Conservation (phyloP, 495 filamentous ascomycete genomes). For the Xylaria castorea region DNA sequence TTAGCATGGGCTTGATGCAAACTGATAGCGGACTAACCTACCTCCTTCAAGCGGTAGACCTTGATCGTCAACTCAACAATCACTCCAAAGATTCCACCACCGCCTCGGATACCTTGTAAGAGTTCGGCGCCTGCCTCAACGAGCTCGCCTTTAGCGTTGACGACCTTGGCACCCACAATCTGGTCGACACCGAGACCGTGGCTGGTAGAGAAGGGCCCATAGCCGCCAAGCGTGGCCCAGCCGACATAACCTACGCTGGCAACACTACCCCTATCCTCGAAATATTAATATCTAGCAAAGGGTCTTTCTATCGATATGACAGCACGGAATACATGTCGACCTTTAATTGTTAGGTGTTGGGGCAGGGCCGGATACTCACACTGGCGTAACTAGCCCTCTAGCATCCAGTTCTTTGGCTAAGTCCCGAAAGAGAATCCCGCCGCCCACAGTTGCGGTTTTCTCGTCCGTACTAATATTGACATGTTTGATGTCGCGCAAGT, state of each 20-base stretch:
- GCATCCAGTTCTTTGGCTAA: constrained; percentile 39
- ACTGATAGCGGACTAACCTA: too few relatives aligned
- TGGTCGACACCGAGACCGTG: constrained; percentile 49
- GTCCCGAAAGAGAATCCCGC: constrained; percentile 43
- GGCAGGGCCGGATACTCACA: not conserved
- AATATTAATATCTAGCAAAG: not conserved
- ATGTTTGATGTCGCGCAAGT: constrained; percentile 47
- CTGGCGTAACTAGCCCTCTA: constrained; percentile 42
- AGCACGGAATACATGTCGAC: too few relatives aligned
- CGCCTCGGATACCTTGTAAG: constrained; percentile 42
- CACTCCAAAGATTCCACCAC: constrained; percentile 54
- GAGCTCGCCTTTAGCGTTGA: constrained; percentile 40
- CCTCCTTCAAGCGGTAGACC: constrained; percentile 22
- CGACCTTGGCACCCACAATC: constrained; percentile 40
- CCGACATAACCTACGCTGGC: constrained; percentile 47
- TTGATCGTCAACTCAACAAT: constrained; percentile 43
- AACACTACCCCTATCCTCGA: constrained; percentile 31
- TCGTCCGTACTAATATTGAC: constrained; percentile 37
- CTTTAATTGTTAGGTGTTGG: too few relatives aligned
- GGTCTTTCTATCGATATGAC: too few relatives aligned
- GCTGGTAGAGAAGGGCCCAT: constrained; percentile 35
- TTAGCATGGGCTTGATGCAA: too few relatives aligned
- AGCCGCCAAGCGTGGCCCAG: constrained; percentile 51
- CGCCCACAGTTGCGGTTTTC: constrained; percentile 46
- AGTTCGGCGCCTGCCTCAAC: constrained; percentile 34